Evolutionary conservation across 345 rosid species (phyloP), one percentile per base, ranked within the genome.

Genomic region (Camelina laxa): DNA sequence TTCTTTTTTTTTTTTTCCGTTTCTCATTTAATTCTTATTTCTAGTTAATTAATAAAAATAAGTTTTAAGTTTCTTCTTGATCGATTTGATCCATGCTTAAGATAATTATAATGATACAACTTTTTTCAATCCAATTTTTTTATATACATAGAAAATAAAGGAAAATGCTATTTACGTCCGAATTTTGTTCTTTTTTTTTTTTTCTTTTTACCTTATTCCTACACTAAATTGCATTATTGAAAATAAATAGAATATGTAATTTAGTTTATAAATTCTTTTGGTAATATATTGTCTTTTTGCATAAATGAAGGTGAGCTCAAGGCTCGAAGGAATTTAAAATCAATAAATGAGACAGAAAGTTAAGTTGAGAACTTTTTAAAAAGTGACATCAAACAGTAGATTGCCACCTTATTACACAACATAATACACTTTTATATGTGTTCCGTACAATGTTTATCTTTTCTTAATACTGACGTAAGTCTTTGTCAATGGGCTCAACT

Each of bases 351-450:
- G 38, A 65, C 36, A 64, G 10, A 56, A 59, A 70, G 54, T 70
- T 14, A 39, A 24, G 44, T 44, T 54, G 41, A 60, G 64, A 55
- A 75, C 42, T 20, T 22, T 4, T 22, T 4, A 27, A 35, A 27
- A 49, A 1, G 60, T 61, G 70, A 69, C 69, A 54, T 63, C 27
- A 59, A 78, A 75, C 83, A 69, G 70, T 42, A 61, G 27, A 27
- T 61, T 81, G 87, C 82, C 88, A 80, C 84, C 77, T 50, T 76
- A 79, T 71, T 50, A 61, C 61, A 81, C 79, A 77, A 53, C 82
- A 82, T 59, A 77, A 70, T 8, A 24, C 53, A 53, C 60, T 42
- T 42, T 16, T 22, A 33, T 36, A 41, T 35, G 50, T 17, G 1
- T 36, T 59, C 77, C 73, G 77, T 65, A 72, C 77, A 33, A 16